Evolutionary conservation across 2,329 filamentous ascomycete species (phyloP).

Genomic region (Chrysoporthe cubensis): DNA sequence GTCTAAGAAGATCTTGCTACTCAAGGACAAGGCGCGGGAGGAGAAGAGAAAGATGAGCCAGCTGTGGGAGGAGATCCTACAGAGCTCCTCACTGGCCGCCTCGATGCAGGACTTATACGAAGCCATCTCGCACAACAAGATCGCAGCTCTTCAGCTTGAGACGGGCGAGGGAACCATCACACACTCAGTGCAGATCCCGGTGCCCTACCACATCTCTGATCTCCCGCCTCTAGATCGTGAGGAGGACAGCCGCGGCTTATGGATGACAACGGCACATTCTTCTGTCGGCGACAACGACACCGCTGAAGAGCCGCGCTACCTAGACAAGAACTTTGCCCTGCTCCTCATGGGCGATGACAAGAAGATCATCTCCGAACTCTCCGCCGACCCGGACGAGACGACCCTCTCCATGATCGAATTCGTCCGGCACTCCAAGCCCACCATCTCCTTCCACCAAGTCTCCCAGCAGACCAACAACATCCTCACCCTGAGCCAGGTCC

Average conservation of each 20-base stretch:
- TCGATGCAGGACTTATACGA: constrained; percentile 83
- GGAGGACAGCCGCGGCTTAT: constrained; percentile 73
- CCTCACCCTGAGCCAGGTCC: constrained; percentile 78
- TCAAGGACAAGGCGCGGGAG: constrained; percentile 83
- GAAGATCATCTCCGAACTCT: constrained; percentile 72
- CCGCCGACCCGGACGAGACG: constrained; percentile 75
- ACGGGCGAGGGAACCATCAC: constrained; percentile 61
- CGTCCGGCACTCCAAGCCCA: constrained; percentile 73
- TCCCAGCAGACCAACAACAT: constrained; percentile 64
- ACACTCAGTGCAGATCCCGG: constrained; percentile 67
- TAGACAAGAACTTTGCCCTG: constrained; percentile 86
- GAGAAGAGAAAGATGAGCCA: constrained; percentile 64
- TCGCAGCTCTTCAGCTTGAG: constrained; percentile 80
- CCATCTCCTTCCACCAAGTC: constrained; percentile 70
- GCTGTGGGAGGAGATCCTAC: constrained; percentile 72
- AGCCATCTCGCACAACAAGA: constrained; percentile 80
- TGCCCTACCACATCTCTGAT: constrained; percentile 72
- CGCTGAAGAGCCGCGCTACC: constrained; percentile 63
- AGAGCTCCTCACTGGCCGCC: constrained; percentile 76
- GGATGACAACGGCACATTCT: constrained; percentile 85
- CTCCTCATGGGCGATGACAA: constrained; percentile 83
- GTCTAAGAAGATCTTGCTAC: constrained; percentile 76
- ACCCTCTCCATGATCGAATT: constrained; percentile 81
- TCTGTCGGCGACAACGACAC: constrained; percentile 70
- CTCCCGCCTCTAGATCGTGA: constrained; percentile 68